phyloP scores from a whole-genome alignment of 345 rosid species.

The Cardiospermum halicacabum region DNA sequence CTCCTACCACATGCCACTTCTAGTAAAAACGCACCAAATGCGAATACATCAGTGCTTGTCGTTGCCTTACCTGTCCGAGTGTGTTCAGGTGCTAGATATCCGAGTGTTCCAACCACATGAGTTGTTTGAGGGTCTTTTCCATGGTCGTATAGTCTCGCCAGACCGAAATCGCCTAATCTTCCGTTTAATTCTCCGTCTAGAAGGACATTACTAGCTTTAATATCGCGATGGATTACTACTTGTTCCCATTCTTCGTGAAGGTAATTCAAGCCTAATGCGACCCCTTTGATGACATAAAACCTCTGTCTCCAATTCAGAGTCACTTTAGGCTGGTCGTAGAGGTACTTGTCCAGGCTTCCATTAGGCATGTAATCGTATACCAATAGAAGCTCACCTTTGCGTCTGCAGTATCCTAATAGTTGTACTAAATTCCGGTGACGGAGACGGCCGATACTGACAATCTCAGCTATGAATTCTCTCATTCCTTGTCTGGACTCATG shows the following conservation, averaged over 20 bases:
- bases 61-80: constrained; percentile 50
- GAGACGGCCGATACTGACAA: constrained; percentile 48
- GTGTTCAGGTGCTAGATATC: constrained; percentile 65
- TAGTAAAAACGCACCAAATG: constrained; percentile 57
- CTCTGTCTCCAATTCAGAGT: constrained; percentile 53
- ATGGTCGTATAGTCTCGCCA: constrained; percentile 56
- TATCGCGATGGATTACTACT: constrained; percentile 60
- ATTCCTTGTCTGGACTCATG: constrained; percentile 65
- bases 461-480: constrained; percentile 56
- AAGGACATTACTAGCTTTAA: constrained; percentile 58
- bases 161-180: constrained; percentile 60
- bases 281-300: constrained; percentile 45
- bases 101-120: constrained; percentile 49
- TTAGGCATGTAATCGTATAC: constrained; percentile 68
- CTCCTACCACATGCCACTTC: constrained; percentile 60
- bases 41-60: constrained; percentile 42
- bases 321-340: constrained; percentile 34
- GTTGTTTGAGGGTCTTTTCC: constrained; percentile 58
- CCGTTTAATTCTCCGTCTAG: constrained; percentile 51
- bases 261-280: constrained; percentile 50
- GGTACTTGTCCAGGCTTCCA: constrained; percentile 51
- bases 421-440: constrained; percentile 56
- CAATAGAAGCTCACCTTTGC: constrained; percentile 53
- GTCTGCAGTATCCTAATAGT: constrained; percentile 53
- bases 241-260: constrained; percentile 70